These are phyloP conservation scores for Cercospora nicotianae DNA, from an alignment of 2,329 filamentous ascomycete species.

Conservation along the genomic window DNA sequence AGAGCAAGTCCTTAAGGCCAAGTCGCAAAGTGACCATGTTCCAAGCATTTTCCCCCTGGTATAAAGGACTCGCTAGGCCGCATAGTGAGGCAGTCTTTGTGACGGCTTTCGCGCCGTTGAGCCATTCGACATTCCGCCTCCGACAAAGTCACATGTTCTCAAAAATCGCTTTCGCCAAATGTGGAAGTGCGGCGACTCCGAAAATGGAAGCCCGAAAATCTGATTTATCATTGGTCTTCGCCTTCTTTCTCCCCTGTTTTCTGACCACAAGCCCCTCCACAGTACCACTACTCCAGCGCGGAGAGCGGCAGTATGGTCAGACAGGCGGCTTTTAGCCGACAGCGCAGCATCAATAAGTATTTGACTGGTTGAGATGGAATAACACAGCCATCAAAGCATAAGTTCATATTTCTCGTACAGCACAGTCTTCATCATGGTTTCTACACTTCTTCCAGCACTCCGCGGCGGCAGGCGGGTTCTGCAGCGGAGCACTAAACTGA, in stretches of 20 bases:
- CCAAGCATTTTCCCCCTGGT: not conserved
- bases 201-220: not conserved
- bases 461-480: slow-evolving; percentile 15
- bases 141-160: not conserved
- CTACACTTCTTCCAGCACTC: slow-evolving; percentile 6
- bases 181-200: not conserved
- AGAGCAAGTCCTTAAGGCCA: not conserved
- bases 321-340: not conserved
- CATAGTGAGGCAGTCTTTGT: not conserved
- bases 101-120: not conserved
- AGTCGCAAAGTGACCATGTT: not conserved
- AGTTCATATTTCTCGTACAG: not conserved
- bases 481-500: not conserved
- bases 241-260: not conserved
- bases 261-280: not conserved
- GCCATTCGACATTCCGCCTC: not conserved
- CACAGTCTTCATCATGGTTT: slow-evolving; percentile 12
- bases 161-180: not conserved
- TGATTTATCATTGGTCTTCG: not conserved
- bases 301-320: not conserved
- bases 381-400: not conserved
- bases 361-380: not conserved
- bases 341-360: not conserved
- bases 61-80: not conserved
- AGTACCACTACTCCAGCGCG: not conserved